Base-by-base conservation (phyloP, 441 rosid species). In the Erodium trifolium region DNA sequence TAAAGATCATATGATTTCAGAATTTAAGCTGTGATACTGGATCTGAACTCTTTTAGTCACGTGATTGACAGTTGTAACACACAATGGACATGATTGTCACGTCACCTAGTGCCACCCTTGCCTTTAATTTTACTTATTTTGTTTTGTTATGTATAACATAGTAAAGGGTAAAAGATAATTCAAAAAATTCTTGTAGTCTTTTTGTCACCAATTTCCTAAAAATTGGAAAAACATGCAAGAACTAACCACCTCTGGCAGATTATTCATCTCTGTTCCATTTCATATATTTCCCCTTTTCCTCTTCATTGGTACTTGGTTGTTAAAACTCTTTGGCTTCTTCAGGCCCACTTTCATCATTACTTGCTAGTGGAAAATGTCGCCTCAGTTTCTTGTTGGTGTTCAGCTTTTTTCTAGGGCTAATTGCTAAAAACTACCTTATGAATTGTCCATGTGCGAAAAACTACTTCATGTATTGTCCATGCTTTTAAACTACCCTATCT, bases 41-140 rank as follows among this genome's bases (percentile, higher is more conserved):
- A 47, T 12, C 64, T 59, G 31, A 62, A 12, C 65, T 62, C 37
- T 62, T 62, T 62, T 62, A 23, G 65, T 29, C n/a, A 62, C 27
- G 65, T 62, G 27, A 62, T 23, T 27, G 37, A 23, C 34, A 62
- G 14, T 62, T 12, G 27, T 23, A 13, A 62, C 5, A 62, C 27
- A 11, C 16, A 2, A 13, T 27, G 65, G 39, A 62, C 39, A 34
- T 62, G 37, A 62, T 62, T 27, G 39, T 62, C 65, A 62, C 27
- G 27, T 23, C 27, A 23, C 27, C 65, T 23, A 11, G 37, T 62
- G 65, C 6, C 29, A 5, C 27, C 65, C 65, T 27, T 62, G n/a
- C 39, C 65, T 62, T 62, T 34, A 62, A 27, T 62, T 27, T 11
- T 10, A 62, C 8, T 12, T 29, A 62, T 62, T 3, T 23, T 62